These are phyloP conservation scores for Aspergillus fumigatus DNA, from an alignment of 2,329 filamentous ascomycete species.

Conservation along the genomic window DNA sequence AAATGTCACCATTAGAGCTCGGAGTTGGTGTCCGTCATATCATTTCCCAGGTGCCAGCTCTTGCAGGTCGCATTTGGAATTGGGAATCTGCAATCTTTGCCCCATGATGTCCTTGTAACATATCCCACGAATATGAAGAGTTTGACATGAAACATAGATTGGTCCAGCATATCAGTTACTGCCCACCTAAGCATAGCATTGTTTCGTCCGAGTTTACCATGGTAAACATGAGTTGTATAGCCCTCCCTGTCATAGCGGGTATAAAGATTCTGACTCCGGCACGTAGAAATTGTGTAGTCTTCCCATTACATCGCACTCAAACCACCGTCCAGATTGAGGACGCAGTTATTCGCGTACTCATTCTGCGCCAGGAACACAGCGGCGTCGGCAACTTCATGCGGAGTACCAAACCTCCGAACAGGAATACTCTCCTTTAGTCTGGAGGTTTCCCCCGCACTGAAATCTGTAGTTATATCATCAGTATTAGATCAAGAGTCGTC, in stretches of 20 bases:
- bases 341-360: conserved; percentile 79
- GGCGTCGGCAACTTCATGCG: conserved; percentile 74
- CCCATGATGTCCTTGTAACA: conserved; percentile 14
- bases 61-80: not conserved
- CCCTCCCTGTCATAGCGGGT: not conserved
- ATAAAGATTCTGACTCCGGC: not conserved
- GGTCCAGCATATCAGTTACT: not conserved
- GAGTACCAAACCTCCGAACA: conserved; percentile 59
- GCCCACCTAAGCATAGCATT: not conserved
- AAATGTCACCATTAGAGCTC: not conserved
- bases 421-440: conserved; percentile 53
- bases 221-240: not conserved
- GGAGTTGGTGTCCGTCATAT: not conserved
- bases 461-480: conserved; percentile 29
- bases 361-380: conserved; percentile 73
- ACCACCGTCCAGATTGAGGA: conserved; percentile 81
- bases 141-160: conserved; percentile 7
- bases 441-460: conserved; percentile 31
- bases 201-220: not conserved
- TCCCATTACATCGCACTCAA: conserved; percentile 59
- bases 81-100: not conserved
- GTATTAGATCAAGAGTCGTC: not conserved
- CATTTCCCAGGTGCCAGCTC: not conserved
- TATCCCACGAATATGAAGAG: conserved; percentile 10
- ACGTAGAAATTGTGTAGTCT: not conserved